A percentile compares a stretch with the other conserved stretches of the same genome.
Evolutionary conservation across 257 asterid species (phyloP).

Genomic region (Ligustrum vulgare): DNA sequence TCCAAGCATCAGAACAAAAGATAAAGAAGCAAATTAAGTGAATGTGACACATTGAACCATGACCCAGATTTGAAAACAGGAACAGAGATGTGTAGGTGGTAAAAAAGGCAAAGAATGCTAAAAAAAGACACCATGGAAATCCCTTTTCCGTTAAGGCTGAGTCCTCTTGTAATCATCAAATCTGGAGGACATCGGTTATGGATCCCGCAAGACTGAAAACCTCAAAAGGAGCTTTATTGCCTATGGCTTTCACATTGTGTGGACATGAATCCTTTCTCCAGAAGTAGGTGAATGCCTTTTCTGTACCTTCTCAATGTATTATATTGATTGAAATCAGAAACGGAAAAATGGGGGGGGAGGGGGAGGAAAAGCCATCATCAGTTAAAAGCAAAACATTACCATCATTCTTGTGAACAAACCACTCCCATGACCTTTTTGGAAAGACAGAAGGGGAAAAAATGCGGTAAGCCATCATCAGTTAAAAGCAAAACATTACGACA

Average conservation of each 20-base stretch:
- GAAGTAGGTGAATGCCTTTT: constrained; percentile 72
- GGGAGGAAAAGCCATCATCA: not conserved
- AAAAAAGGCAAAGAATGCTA: no score
- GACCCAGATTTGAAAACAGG: no score
- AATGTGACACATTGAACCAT: no score
- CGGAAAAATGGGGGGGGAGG: not conserved
- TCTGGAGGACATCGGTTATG: constrained; percentile 90
- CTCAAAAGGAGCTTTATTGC: constrained; percentile 72
- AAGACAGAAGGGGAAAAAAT: constrained; percentile 88
- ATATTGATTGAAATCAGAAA: not conserved
- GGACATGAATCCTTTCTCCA: constrained; percentile 98
- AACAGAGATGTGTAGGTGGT: no score
- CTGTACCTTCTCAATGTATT: constrained; percentile 28
- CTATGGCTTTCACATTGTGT: constrained; percentile 66
- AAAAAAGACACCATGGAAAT: no score
- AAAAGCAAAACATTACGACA: no score
- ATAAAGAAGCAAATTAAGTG: no score
- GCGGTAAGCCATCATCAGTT: no score
- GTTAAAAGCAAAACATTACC: constrained; percentile 39
- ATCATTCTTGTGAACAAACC: constrained; percentile 63
- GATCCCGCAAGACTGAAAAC: constrained; percentile 90
- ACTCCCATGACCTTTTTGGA: constrained; percentile 81
- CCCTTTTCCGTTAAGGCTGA: not conserved
- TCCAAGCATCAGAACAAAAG: no score
- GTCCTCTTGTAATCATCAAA: constrained; percentile 29